Evolutionary conservation across 768 basidiomycete genomes (phyloP), one percentile per base, ranked within the genome.

Genomic region (Serendipita sp.): DNA sequence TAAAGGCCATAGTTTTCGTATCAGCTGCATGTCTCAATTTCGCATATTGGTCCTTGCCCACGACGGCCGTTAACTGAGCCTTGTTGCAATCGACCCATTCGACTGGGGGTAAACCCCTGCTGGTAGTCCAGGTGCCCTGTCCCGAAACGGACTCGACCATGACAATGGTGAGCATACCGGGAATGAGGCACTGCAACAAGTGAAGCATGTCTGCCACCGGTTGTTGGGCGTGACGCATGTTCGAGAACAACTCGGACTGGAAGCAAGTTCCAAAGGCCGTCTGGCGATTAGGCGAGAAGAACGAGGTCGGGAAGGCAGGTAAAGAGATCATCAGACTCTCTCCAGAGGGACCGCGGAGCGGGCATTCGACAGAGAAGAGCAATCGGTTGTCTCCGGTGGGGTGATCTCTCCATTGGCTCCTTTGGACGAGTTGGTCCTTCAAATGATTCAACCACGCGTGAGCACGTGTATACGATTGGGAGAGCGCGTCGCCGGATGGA

Each of bases 211-310:
- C 85, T 73, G 80, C 82, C 72, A 87, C 80, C 56, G 85, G 85
- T 35, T 81, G 80, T 64, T 83, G 81, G 68, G 84, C 81, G 73
- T 85, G 84, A 38, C 85, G 78, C 65, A 85, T 80, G 34, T 82
- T 84, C 70, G 85, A 84, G 74, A 86, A 87, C 62, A 83, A 82
- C 73, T 86, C 85, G 70, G 47, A 54, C 16, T 64, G 64, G 64
- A 91, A 91, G 70, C 89, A 87, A 88, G 90, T 89, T 73, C 90
- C 83, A 89, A 89, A 91, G 72, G 90, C 88, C 52, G 90, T 81
- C 66, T 87, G 83, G 69, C 89, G 78, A 72, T 91, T 87, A 10
- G 88, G 88, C 58, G 85, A 86, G 76, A 91, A 91, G 75, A 91
- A 91, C 30, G 89, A 88, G 45, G 84, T 85, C 44, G 89, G 88